Percentiles rank a stretch among this genome's conserved stretches.
phyloP scores from a whole-genome alignment of 495 filamentous ascomycete genomes.

The Entonaema liquescens region DNA sequence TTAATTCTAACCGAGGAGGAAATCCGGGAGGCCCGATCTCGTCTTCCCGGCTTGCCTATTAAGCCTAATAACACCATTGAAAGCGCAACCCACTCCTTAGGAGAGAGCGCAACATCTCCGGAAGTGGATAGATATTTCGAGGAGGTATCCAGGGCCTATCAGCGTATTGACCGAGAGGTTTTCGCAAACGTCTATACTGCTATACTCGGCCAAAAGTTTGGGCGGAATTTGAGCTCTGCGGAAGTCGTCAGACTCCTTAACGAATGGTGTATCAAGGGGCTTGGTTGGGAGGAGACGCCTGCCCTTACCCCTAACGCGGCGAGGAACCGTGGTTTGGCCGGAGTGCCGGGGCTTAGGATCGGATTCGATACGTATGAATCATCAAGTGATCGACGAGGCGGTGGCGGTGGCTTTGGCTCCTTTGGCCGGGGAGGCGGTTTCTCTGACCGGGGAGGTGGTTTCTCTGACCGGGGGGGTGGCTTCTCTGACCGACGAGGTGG shows the following conservation, averaged over 20 bases:
- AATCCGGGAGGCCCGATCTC: conserved; percentile 52
- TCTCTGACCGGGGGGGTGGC: background rate
- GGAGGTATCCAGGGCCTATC: conserved; percentile 47
- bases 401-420: background rate
- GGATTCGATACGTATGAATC: conserved; percentile 37
- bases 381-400: conserved; percentile 8
- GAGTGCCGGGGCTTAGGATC: conserved; percentile 57
- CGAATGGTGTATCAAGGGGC: conserved; percentile 66
- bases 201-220: conserved; percentile 61
- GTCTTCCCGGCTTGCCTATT: conserved; percentile 73
- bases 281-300: conserved; percentile 68
- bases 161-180: conserved; percentile 47
- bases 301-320: conserved; percentile 54
- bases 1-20: conserved; percentile 73
- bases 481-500: background rate
- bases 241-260: conserved; percentile 66
- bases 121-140: conserved; percentile 51
- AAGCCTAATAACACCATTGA: conserved; percentile 58
- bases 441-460: background rate
- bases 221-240: conserved; percentile 39
- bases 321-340: conserved; percentile 56
- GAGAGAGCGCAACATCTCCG: conserved; percentile 46
- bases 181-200: conserved; percentile 50
- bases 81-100: conserved; percentile 61
- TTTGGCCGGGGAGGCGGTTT: background rate